Percentiles rank a stretch among this genome's conserved stretches.
Evolutionary conservation across 306 rosid species (phyloP).

Genomic region (Arachis hypogaea): DNA sequence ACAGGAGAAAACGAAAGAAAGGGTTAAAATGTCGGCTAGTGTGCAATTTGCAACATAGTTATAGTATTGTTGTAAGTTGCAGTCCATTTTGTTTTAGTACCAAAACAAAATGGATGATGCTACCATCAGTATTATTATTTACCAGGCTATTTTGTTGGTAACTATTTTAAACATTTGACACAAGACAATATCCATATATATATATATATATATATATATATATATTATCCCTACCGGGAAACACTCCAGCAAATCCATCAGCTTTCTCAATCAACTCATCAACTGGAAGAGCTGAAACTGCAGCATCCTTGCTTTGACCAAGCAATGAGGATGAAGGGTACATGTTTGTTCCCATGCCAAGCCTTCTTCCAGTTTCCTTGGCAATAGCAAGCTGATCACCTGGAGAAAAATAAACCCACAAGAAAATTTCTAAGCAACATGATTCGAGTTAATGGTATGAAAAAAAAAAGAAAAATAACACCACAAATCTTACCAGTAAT

Average conservation of each 20-base stretch:
- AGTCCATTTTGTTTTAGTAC: neutral
- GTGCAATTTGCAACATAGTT: conserved; percentile 18
- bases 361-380: conserved; percentile 98
- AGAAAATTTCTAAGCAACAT: conserved; percentile 5
- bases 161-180: neutral
- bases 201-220: neutral
- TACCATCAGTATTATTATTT: conserved; percentile 15
- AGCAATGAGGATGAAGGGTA: conserved; percentile 96
- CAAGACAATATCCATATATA: neutral
- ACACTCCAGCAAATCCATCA: conserved; percentile 99
- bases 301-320: conserved; percentile 83
- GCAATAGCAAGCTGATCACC: conserved; percentile 99
- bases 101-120: conserved; percentile 10
- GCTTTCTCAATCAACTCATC: conserved; percentile 99
- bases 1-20: conserved; percentile 21
- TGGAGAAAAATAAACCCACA: conserved; percentile 39
- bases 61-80: conserved; percentile 9
- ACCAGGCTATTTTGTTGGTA: neutral
- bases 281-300: conserved; percentile 78
- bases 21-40: conserved; percentile 34
- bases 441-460: conserved; percentile 25
- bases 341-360: conserved; percentile 99
- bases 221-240: conserved; percentile 71
- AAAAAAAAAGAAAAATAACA: conserved; percentile 19
- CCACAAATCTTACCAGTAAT: conserved; percentile 73